A percentile compares a stretch with the other conserved stretches of the same genome.
phyloP scores from a whole-genome alignment of 1,284 basidiomycete species.

The Cryptococcus sp. region DNA sequence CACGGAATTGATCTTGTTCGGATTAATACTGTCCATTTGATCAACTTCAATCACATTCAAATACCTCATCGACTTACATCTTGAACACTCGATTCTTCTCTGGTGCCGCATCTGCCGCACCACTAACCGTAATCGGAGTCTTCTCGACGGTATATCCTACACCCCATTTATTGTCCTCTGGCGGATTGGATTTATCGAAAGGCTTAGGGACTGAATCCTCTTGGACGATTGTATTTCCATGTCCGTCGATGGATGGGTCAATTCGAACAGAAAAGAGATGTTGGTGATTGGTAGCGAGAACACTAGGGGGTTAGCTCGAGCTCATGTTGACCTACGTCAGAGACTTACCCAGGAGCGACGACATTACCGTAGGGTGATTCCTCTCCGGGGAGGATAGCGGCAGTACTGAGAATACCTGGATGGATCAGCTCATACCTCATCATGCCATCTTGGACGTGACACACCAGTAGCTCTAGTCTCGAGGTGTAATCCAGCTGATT shows the following conservation, averaged over 20 bases:
- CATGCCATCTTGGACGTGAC: not conserved
- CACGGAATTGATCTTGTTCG: constrained; percentile 41
- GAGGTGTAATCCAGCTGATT: constrained; percentile 47
- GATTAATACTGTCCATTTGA: constrained; percentile 40
- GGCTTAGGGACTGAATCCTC: constrained; percentile 44
- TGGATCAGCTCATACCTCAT: not conserved
- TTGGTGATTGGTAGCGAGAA: constrained; percentile 47
- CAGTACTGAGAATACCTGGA: constrained; percentile 43
- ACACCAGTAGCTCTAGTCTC: constrained; percentile 49
- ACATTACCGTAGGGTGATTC: constrained; percentile 46
- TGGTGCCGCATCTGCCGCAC: constrained; percentile 39
- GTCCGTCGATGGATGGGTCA: constrained; percentile 40
- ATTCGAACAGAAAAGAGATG: constrained; percentile 49
- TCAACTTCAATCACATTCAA: not conserved
- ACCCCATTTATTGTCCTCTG: constrained; percentile 36
- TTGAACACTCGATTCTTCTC: constrained; percentile 43
- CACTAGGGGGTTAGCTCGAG: constrained; percentile 4
- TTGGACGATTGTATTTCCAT: constrained; percentile 45
- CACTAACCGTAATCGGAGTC: constrained; percentile 31
- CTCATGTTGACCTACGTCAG: not conserved
- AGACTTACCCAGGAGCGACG: constrained; percentile 38
- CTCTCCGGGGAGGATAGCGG: constrained; percentile 43
- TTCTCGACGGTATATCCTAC: constrained; percentile 43
- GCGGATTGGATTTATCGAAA: constrained; percentile 29
- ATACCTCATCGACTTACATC: constrained; percentile 10